Evolutionary conservation across 148 eudicot genomes (phyloP).

Genomic region (Chenopodium berlandieri): DNA sequence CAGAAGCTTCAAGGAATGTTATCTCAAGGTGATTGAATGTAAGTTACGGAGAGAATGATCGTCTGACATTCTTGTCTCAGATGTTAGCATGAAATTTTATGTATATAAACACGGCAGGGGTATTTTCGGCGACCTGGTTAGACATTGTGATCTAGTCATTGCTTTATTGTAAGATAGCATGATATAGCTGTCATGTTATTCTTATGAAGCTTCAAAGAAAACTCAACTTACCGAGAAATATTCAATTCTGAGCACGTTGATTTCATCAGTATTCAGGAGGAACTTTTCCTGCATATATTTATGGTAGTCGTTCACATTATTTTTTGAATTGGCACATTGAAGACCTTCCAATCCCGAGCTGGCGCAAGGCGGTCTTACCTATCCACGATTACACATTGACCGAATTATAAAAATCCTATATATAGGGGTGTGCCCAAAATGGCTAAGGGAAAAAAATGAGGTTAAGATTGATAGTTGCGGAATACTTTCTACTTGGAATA

Average conservation of each 20-base stretch:
- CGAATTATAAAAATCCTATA: neutral
- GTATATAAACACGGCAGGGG: neutral
- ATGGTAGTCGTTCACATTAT: neutral
- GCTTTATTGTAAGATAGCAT: neutral
- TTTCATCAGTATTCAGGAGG: neutral
- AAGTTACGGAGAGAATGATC: neutral
- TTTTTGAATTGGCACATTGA: neutral
- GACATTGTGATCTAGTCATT: neutral
- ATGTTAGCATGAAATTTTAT: neutral
- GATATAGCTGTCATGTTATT: neutral
- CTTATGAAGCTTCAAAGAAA: neutral
- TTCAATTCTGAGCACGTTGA: neutral
- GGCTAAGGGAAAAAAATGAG: no score
- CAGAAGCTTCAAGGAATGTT: conserved; percentile 49
- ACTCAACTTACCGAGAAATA: neutral
- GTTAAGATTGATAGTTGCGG: no score
- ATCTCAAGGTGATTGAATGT: conserved; percentile 24
- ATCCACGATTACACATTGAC: neutral
- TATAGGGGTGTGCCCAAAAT: no score
- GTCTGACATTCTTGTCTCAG: neutral
- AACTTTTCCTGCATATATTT: neutral
- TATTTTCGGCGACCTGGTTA: neutral
- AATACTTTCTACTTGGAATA: no score
- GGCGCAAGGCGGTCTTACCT: neutral
- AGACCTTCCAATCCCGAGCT: neutral